A percentile compares a stretch with the other conserved stretches of the same genome.
Conservation (phyloP, 139 green algal genomes). For the Tetradesmus obliquus region DNA sequence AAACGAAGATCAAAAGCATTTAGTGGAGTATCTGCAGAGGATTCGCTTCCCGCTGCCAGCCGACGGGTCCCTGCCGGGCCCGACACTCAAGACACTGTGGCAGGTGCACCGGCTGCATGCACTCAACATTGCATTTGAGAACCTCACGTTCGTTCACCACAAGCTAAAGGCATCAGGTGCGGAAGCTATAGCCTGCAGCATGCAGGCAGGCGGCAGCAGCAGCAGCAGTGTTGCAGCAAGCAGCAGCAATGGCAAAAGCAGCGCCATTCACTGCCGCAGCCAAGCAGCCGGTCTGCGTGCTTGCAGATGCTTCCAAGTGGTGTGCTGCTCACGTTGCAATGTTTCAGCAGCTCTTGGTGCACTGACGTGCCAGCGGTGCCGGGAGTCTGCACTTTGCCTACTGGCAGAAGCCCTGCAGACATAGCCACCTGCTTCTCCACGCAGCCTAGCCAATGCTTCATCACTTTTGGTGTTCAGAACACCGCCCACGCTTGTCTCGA, state of each 20-base stretch:
- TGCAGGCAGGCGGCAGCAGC: neutral
- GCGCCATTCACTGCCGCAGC: neutral
- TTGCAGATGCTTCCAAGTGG: neutral
- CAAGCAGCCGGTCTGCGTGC: neutral
- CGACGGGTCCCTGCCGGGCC: neutral
- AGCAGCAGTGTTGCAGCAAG: neutral
- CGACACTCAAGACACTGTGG: neutral
- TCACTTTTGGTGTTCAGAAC: too few relatives aligned
- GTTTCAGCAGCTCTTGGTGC: too few relatives aligned
- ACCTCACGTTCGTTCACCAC: conserved; percentile 13
- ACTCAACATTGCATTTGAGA: neutral
- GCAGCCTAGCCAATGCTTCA: too few relatives aligned
- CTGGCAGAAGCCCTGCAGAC: too few relatives aligned
- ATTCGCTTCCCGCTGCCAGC: neutral
- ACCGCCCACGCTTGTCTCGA: too few relatives aligned
- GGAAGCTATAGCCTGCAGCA: neutral
- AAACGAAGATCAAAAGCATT: neutral
- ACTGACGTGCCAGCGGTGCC: too few relatives aligned
- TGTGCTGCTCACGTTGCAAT: too few relatives aligned
- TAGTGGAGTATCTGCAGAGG: neutral
- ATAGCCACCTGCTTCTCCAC: too few relatives aligned
- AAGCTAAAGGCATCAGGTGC: neutral
- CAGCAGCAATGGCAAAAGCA: neutral
- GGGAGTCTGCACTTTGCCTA: too few relatives aligned
- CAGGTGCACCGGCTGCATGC: neutral